Evolutionary conservation across 2,329 filamentous ascomycete genomes (phyloP), one percentile per base, ranked within the genome.

Genomic region (Thermothelomyces thermophilus): DNA sequence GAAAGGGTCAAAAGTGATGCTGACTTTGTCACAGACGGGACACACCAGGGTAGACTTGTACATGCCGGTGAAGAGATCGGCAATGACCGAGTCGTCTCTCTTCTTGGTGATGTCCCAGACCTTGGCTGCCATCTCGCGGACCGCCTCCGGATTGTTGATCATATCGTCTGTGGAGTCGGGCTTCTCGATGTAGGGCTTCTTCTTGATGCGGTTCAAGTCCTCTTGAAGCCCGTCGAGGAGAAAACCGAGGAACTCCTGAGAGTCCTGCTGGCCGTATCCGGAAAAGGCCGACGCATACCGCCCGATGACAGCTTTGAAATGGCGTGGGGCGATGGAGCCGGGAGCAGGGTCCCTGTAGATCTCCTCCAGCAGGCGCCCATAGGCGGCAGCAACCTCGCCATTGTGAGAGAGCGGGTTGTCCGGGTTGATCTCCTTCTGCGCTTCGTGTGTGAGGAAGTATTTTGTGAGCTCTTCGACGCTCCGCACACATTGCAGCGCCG

Each of bases 31-130:
- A 66, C 93, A 98, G 7, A 78, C 79, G 0, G 93, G 93, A 63
- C 93, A 98, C 56, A 93, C 85, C 56, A 98, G 79, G 0, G 91
- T 97, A 39, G 94, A 97, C 71, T 97, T 96, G 77, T 97, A 98
- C 77, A 97, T 89, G 56, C 93, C 93, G 19, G 89, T 94, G 67
- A 98, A 98, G 10, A 98, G 76, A 64, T 98, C 93, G 50, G 89
- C 91, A 58, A 96, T 87, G 35, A 97, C 86, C 0, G 93, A 97
- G 63, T 97, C 90, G 59, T 98, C 95, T 46, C 93, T 84, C 56
- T 85, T 84, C 63, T 89, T 87, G 57, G 95, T 95, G 52, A 95
- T 95, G 54, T 88, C 83, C 82, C 91, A 94, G 53, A 93, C 93
- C 58, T 87, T 80, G 46, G 90, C 82, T 0, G 91, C 93, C 72